Conservation (phyloP, 108 stramenopile species). For the Cyclostephanos tholiformis region DNA sequence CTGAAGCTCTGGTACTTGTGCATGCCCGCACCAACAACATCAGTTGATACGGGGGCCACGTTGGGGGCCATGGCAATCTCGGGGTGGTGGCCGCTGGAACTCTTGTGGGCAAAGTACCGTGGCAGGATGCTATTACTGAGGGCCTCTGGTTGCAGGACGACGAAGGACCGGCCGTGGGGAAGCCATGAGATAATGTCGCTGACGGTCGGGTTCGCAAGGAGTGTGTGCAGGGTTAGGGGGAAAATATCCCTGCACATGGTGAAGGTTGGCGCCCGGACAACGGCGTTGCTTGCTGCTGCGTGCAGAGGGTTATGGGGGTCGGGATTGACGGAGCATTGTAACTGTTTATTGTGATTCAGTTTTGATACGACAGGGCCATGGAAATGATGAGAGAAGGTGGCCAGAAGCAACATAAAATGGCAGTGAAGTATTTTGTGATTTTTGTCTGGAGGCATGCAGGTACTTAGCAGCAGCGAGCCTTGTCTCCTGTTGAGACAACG, state of each 20-base stretch:
- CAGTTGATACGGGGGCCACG: background rate
- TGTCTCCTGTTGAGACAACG: too few relatives aligned
- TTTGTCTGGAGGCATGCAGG: too few relatives aligned
- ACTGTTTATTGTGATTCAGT: too few relatives aligned
- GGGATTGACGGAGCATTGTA: too few relatives aligned
- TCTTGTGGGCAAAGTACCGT: conserved; percentile 68
- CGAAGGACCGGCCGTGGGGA: conserved; percentile 78
- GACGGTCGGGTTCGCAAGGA: conserved; percentile 60
- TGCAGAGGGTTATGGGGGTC: background rate
- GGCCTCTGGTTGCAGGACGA: conserved; percentile 78
- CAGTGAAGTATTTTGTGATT: too few relatives aligned
- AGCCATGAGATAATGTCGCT: conserved; percentile 78
- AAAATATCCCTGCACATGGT: conserved; percentile 55
- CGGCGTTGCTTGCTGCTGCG: conserved; percentile 17
- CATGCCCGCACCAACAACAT: conserved; percentile 6
- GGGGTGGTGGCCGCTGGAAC: conserved; percentile 34
- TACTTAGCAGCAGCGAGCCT: too few relatives aligned
- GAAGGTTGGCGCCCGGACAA: background rate
- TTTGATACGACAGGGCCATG: too few relatives aligned
- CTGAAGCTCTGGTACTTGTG: conserved; percentile 84
- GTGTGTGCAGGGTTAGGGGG: conserved; percentile 68
- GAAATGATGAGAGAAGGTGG: too few relatives aligned
- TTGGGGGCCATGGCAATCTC: background rate
- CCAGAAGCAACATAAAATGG: too few relatives aligned
- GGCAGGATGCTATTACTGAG: conserved; percentile 72